A percentile compares a stretch with the other conserved stretches of the same genome.
These are phyloP conservation scores for Rhododendron ferrugineum DNA, from an alignment of 148 eudicot species.

Conservation along the genomic window DNA sequence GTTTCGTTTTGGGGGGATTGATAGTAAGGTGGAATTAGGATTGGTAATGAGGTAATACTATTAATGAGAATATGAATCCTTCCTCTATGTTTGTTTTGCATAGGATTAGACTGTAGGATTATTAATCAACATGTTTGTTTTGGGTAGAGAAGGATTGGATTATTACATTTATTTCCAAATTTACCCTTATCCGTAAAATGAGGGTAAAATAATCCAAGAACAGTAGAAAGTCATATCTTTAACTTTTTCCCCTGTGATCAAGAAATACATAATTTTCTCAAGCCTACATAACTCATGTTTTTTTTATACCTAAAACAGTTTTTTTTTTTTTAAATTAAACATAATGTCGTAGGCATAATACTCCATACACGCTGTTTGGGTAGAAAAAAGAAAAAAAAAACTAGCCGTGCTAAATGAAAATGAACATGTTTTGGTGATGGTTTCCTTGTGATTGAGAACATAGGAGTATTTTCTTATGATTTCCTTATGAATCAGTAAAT, in stretches of 20 bases:
- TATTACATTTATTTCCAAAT: background rate
- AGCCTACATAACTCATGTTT: too few relatives aligned
- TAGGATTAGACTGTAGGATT: background rate
- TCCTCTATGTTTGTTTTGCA: background rate
- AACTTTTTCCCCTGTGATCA: too few relatives aligned
- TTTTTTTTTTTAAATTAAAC: too few relatives aligned
- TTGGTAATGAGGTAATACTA: background rate
- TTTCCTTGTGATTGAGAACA: background rate
- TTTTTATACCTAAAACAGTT: too few relatives aligned
- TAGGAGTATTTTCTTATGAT: background rate
- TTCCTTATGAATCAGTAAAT: background rate
- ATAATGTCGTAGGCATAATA: too few relatives aligned
- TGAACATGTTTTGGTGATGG: too few relatives aligned
- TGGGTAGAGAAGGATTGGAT: background rate
- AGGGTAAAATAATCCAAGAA: background rate
- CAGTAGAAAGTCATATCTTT: background rate
- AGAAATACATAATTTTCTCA: too few relatives aligned
- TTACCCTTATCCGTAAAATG: background rate
- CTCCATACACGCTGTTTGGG: too few relatives aligned
- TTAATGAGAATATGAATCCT: background rate
- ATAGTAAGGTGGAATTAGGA: background rate
- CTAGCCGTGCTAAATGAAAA: too few relatives aligned
- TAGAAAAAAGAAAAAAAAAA: too few relatives aligned
- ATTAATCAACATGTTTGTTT: too few relatives aligned
- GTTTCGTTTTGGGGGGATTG: background rate